Base-by-base conservation (phyloP, 345 rosid genomes). In the Murraya koenigii region DNA sequence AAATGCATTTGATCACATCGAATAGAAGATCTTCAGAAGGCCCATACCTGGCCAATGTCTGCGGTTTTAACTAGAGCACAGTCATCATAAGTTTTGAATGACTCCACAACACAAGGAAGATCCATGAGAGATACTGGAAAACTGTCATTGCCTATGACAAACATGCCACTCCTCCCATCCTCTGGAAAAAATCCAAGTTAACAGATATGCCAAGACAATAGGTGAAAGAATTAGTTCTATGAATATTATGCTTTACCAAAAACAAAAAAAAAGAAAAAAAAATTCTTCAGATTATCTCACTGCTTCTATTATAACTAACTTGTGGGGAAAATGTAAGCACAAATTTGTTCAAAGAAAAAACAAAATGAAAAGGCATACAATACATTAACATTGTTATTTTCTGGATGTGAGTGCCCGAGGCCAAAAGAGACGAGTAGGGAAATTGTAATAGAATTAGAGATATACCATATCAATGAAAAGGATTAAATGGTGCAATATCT, bases 61-160 rank as follows among this genome's bases (percentile, higher is more conserved):
- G 97, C 87, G 59, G 97, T 91, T 88, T 97, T 97, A 36, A 97
- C 97, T 5, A 97, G 80, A 23, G 95, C 90, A 84, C 89, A 82
- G 83, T 93, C 98, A 79, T 94, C 97, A 74, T 90, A 94, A 41
- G 98, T 94, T 85, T 97, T 97, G 71, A 80, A 97, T 74, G 97
- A 97, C 87, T 94, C 97, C 80, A 94, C 94, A 66, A 89, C 96
- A 75, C 93, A 88, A 77, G 99, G 97, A 75, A 96, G 97, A 70
- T 96, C 97, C 84, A 91, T 79, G 26, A 97, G 87, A 80, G 97
- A 96, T 54, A 90, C 93, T 9, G 97, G 91, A 73, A 91, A 96
- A 47, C 44, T 86, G 19, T 94, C 96, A 71, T 85, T 78, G 44
- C 94, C 98, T 80, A 94, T 89, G 59, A 84, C 79, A 88, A 93